phyloP scores from a whole-genome alignment of 1,284 basidiomycete genomes.

The Termitomyces sp. region DNA sequence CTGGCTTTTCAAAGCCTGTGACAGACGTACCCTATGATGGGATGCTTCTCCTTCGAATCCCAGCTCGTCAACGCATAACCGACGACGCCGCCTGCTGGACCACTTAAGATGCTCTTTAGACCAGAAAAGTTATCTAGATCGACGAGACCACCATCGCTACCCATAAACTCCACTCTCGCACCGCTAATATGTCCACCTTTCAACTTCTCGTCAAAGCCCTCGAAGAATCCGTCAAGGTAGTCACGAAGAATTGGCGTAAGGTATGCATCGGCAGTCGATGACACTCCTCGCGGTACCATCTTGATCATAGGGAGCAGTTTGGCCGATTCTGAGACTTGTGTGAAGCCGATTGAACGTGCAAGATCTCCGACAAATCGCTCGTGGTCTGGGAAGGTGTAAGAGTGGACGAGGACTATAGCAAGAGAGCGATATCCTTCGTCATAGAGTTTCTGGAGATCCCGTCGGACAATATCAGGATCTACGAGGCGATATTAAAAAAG shows the following conservation, averaged over 20 bases:
- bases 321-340: conserved; percentile 84
- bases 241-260: conserved; percentile 84
- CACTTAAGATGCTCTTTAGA: conserved; percentile 83
- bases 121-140: conserved; percentile 85
- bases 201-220: conserved; percentile 78
- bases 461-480: conserved; percentile 50
- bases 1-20: not conserved
- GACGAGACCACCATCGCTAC: conserved; percentile 82
- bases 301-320: conserved; percentile 93
- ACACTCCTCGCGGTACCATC: conserved; percentile 90
- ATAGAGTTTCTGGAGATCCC: conserved; percentile 66
- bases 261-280: conserved; percentile 94
- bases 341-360: conserved; percentile 78
- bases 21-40: conserved; percentile 66
- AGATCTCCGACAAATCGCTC: conserved; percentile 71
- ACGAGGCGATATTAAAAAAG: not conserved
- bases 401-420: conserved; percentile 85
- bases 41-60: conserved; percentile 59
- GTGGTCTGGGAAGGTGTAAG: conserved; percentile 87
- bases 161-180: conserved; percentile 80
- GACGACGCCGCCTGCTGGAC: conserved; percentile 86
- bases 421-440: conserved; percentile 77
- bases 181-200: conserved; percentile 40
- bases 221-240: conserved; percentile 92
- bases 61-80: conserved; percentile 84